These are phyloP conservation scores for Hysterangium stoloniferum DNA, from an alignment of 768 basidiomycete genomes.

Conservation along the genomic window DNA sequence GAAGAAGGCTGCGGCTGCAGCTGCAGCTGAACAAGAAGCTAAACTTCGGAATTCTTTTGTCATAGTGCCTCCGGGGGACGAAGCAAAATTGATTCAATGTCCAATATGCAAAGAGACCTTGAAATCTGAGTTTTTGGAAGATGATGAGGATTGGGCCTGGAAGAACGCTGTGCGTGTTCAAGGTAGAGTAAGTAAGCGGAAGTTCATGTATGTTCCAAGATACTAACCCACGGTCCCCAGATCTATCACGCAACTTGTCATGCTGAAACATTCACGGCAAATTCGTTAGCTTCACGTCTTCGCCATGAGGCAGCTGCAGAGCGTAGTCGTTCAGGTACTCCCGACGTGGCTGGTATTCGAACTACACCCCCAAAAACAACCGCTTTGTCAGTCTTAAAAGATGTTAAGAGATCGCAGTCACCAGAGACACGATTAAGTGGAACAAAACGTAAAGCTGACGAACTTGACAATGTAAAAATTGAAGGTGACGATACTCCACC, in stretches of 20 bases:
- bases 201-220: neutral
- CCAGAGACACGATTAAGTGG: constrained; percentile 47
- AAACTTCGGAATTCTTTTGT: constrained; percentile 74
- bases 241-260: constrained; percentile 94
- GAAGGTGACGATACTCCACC: constrained; percentile 16
- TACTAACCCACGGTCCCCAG: constrained; percentile 31
- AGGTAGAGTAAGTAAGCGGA: constrained; percentile 53
- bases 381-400: constrained; percentile 28
- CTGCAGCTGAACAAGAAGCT: constrained; percentile 64
- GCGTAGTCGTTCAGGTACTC: constrained; percentile 70
- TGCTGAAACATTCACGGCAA: constrained; percentile 67
- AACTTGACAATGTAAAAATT: constrained; percentile 15
- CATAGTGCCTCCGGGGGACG: constrained; percentile 84
- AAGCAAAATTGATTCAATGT: constrained; percentile 77
- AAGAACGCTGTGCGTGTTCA: constrained; percentile 82
- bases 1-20: constrained; percentile 53
- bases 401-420: constrained; percentile 34
- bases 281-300: constrained; percentile 58
- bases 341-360: constrained; percentile 37
- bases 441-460: constrained; percentile 71
- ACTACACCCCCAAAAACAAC: constrained; percentile 25
- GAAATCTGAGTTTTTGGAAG: constrained; percentile 87
- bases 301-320: constrained; percentile 43
- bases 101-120: constrained; percentile 94
- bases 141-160: constrained; percentile 99